These are phyloP conservation scores for Candida sakaeoensis DNA, from an alignment of 805 yeast genomes.

Conservation along the genomic window DNA sequence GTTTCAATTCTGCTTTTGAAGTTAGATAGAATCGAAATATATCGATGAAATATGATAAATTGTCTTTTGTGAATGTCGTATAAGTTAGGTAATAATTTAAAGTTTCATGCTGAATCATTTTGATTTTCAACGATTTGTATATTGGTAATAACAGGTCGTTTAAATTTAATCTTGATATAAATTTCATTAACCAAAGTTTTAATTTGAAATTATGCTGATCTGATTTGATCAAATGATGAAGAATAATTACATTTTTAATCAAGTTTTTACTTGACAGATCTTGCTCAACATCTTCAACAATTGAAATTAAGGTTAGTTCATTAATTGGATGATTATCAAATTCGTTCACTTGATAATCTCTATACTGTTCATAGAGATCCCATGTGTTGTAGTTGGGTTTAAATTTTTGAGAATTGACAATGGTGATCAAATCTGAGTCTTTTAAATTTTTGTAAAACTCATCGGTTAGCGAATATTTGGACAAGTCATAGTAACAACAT, in stretches of 20 bases:
- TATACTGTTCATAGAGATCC: conserved; percentile 12
- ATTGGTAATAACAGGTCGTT: conserved; percentile 46
- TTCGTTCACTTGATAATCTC: conserved; percentile 30
- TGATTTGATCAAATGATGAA: conserved; percentile 51
- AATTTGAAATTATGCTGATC: conserved; percentile 76
- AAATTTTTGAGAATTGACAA: conserved; percentile 49
- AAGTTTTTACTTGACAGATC: conserved; percentile 22
- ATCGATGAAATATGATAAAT: conserved; percentile 29
- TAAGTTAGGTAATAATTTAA: conserved; percentile 47
- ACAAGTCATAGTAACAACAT: conserved; percentile 64
- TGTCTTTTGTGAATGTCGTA: conserved; percentile 39
- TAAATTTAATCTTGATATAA: conserved; percentile 59
- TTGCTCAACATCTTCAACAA: conserved; percentile 20
- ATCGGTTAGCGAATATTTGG: conserved; percentile 18
- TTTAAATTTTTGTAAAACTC: conserved; percentile 20
- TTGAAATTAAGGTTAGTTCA: conserved; percentile 58
- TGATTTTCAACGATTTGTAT: conserved; percentile 56
- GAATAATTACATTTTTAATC: conserved; percentile 43
- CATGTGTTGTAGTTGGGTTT: conserved; percentile 12
- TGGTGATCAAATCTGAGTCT: conserved; percentile 16
- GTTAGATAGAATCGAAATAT: conserved; percentile 51
- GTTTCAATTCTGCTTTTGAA: conserved; percentile 47
- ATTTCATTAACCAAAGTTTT: conserved; percentile 63
- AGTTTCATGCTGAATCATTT: conserved; percentile 74
- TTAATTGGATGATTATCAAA: conserved; percentile 74